phyloP scores from a whole-genome alignment of 31 red algal species.

The Endocladia muricata region DNA sequence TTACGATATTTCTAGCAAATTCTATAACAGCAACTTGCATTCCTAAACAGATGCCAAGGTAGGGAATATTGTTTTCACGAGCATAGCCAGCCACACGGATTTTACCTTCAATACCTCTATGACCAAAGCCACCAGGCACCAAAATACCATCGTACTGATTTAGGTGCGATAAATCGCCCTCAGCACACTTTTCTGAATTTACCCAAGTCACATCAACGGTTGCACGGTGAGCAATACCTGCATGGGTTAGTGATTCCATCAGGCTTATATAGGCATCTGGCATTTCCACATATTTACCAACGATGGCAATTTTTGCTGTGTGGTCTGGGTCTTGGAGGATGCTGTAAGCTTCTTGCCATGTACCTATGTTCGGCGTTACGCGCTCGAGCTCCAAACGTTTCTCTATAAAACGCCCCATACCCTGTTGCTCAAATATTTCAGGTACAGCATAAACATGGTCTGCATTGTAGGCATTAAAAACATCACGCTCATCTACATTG shows the following conservation, averaged over 20 bases:
- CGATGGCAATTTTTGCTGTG: slow-evolving; percentile 55
- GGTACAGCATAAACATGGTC: slow-evolving; percentile 94
- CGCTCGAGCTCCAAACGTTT: slow-evolving; percentile 80
- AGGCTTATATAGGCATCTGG: slow-evolving; percentile 93
- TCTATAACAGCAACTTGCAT: slow-evolving; percentile 98
- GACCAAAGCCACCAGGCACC: slow-evolving; percentile 98
- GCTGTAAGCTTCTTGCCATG: slow-evolving; percentile 78
- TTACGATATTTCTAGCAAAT: slow-evolving; percentile 47
- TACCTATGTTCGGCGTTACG: slow-evolving; percentile 76
- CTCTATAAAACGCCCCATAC: slow-evolving; percentile 89
- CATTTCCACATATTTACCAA: slow-evolving; percentile 95
- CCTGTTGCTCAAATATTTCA: slow-evolving; percentile 94
- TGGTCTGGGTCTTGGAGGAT: background rate
- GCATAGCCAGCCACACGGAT: slow-evolving; percentile 77
- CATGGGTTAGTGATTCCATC: slow-evolving; percentile 83
- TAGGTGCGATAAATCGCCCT: slow-evolving; percentile 65
- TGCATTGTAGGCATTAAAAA: slow-evolving; percentile 92
- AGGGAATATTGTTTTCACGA: slow-evolving; percentile 71
- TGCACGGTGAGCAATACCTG: slow-evolving; percentile 82
- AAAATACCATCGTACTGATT: slow-evolving; percentile 79
- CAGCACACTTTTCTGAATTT: slow-evolving; percentile 39
- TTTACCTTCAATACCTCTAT: slow-evolving; percentile 95
- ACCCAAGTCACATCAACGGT: slow-evolving; percentile 84
- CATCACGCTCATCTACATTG: slow-evolving; percentile 87
- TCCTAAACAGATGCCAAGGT: slow-evolving; percentile 97